A percentile compares a stretch with the other conserved stretches of the same genome.
Conservation (phyloP, 2,329 filamentous ascomycete species). For the Cercospora sp. region DNA sequence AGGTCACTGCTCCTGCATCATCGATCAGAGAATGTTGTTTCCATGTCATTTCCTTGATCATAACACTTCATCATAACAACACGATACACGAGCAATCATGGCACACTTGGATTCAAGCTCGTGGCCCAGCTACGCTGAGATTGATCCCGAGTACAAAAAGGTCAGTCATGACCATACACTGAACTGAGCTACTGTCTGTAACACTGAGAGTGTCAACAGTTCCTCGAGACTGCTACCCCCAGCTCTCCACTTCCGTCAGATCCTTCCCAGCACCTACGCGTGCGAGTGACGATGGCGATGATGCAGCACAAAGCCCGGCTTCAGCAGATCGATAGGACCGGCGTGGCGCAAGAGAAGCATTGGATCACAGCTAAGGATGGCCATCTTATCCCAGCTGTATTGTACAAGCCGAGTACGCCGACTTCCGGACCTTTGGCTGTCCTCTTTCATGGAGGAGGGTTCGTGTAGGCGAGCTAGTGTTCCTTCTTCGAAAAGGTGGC, state of each 20-base stretch:
- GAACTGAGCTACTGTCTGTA: background rate
- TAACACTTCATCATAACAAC: background rate
- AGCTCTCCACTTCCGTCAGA: conserved; percentile 4
- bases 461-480: conserved; percentile 4
- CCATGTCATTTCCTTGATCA: background rate
- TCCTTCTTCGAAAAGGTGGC: background rate
- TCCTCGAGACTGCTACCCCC: conserved; percentile 3
- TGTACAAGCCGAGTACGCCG: conserved; percentile 15
- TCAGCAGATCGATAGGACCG: conserved; percentile 5
- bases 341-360: conserved; percentile 2
- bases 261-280: background rate
- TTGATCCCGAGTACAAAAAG: conserved; percentile 16
- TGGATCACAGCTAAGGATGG: conserved; percentile 9
- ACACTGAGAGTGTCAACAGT: background rate
- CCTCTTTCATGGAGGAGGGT: conserved; percentile 46
- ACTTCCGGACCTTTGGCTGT: conserved; percentile 36
- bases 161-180: background rate
- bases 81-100: background rate
- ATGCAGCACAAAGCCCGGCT: background rate
- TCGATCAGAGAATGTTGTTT: background rate
- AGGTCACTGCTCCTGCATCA: background rate
- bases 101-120: conserved; percentile 4
- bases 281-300: conserved; percentile 2
- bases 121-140: conserved; percentile 12
- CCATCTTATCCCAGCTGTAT: background rate